Base-by-base conservation (phyloP, 2,329 filamentous ascomycete genomes). In the Diplocarpon rosae region DNA sequence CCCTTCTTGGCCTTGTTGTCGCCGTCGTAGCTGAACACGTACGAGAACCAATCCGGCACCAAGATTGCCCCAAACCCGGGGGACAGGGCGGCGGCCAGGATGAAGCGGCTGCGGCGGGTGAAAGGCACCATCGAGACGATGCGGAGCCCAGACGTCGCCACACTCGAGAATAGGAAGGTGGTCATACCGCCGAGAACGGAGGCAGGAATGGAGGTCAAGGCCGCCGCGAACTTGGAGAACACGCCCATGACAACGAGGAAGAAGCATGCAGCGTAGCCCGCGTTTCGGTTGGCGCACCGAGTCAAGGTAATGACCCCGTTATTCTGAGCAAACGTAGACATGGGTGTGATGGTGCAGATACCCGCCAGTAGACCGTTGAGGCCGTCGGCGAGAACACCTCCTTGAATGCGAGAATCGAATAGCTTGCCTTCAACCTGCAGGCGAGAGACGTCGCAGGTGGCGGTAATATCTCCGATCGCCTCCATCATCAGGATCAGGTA, bases 261-360 rank as follows among this genome's bases (percentile, higher is more conserved):
- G 56, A 83, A 70, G 61, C 76, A 87, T 59, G 80, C 83, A 39
- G 80, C 83, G 61, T 87, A 88, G 4, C 86, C 86, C 5, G 85
- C 86, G 37, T 79, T 83, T 43, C 85, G 76, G 62, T 87, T 90
- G 1, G 85, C 85, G 61, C 85, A 90, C 13, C 84, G 75, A 0
- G 85, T 92, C 36, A 92, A 69, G 0, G 85, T 82, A 49, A 92
- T 89, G 41, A 90, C 83, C 30, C 85, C 85, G 60, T 90, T 89
- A 67, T 90, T 90, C 62, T 89, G 84, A 0, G 85, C 85, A 54
- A 89, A 89, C 0, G 80, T 83, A 1, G 78, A 80, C 76, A 89
- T 85, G 27, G 85, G 84, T 0, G 83, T 85, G 53, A 86, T 84
- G 38, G 85, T 90, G 67, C 80, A 83, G 28, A 92, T 72, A 1